Evolutionary conservation across 495 filamentous ascomycete species (phyloP).

Genomic region (Penicillium bialowiezense): DNA sequence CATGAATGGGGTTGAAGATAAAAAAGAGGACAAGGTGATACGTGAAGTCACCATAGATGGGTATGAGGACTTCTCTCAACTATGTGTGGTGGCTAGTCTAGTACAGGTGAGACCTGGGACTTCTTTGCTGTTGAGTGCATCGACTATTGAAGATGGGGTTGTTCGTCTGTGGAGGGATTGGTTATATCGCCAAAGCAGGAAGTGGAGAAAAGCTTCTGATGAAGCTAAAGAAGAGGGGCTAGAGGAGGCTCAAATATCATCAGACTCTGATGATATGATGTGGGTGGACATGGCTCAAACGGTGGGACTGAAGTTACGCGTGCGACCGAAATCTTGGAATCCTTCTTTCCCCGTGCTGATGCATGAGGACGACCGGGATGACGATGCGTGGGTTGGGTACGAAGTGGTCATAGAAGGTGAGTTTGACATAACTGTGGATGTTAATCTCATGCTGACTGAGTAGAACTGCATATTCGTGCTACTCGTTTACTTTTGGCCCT

Average conservation of each 20-base stretch:
- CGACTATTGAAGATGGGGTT: slow-evolving; percentile 61
- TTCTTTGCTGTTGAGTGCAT: slow-evolving; percentile 54
- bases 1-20: slow-evolving; percentile 15
- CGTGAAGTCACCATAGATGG: slow-evolving; percentile 64
- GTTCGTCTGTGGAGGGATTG: slow-evolving; percentile 67
- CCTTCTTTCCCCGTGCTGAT: slow-evolving; percentile 35
- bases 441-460: slow-evolving; percentile 10
- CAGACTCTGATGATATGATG: slow-evolving; percentile 31
- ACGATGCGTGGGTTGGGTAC: slow-evolving; percentile 58
- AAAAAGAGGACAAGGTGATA: slow-evolving; percentile 17
- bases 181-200: slow-evolving; percentile 49
- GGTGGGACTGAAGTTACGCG: slow-evolving; percentile 57
- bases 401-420: slow-evolving; percentile 59
- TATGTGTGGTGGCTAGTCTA: slow-evolving; percentile 64
- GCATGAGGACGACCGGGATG: slow-evolving; percentile 40
- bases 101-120: slow-evolving; percentile 60
- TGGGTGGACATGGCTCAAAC: slow-evolving; percentile 56
- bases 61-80: slow-evolving; percentile 68
- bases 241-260: background rate
- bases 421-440: slow-evolving; percentile 8
- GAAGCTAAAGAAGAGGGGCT: background rate
- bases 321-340: slow-evolving; percentile 37
- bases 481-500: slow-evolving; percentile 55
- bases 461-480: slow-evolving; percentile 61
- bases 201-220: slow-evolving; percentile 10